Base-by-base conservation (phyloP, 441 rosid genomes). In the Corymbia citriodora region DNA sequence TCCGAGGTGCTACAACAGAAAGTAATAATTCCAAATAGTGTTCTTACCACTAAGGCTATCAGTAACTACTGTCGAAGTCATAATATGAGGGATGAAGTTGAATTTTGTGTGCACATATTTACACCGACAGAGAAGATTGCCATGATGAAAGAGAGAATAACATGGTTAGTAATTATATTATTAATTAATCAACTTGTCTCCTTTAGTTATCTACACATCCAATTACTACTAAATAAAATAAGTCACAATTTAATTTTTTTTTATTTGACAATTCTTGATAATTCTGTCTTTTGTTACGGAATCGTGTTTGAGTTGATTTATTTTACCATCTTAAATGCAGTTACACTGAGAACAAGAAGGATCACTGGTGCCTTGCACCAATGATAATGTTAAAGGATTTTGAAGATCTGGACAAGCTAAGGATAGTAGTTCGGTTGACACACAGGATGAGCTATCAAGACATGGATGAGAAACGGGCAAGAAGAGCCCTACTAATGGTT, bases 1-100 rank as follows among this genome's bases (percentile, higher is more conserved):
- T 74, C 11, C 18, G 59, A 89, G 88, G 55, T 59, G 17, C 40
- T 50, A 61, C 81, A 89, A 89, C 15, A 25, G 25, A 89, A 85
- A 83, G 50, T 89, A 65, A 86, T 89, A 82, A 79, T 45, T n/a
- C 65, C 83, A 1, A 85, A 89, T n/a, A 31, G 63, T 25, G 88
- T 31, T 9, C 90, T 61, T 59, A 88, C 90, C 10, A 61, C 57
- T 11, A 89, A 89, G 49, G 11, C 88, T 79, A 89, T 89, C 21
- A 29, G 68, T 10, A 89, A 89, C 74, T 57, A 83, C 33, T 87
- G 68, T 57, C 59, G 63, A 68, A 61, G 90, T 65, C 90, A 65
- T 45, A 50, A 89, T 57, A 89, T 89, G 90, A 83, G 83, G 49
- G 88, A 89, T 63, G 61, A n/a, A 14, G 52, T 89, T 52, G 88